Percentiles rank a stretch among this genome's conserved stretches.
Conservation (phyloP, 148 eudicot species). For the Pouteria glomerata region DNA sequence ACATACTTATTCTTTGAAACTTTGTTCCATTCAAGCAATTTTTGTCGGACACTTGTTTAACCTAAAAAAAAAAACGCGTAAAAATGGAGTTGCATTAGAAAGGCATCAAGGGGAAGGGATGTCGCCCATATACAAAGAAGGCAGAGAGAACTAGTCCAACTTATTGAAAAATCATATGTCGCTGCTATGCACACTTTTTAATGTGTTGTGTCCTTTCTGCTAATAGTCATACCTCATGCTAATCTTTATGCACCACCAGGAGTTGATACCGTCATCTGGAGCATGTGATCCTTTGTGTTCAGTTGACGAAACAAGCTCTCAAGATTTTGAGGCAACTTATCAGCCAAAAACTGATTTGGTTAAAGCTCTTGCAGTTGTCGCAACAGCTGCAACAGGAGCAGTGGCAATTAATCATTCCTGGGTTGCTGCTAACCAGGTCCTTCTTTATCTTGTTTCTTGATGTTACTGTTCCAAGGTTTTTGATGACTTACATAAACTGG, state of each 20-base stretch:
- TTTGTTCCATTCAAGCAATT: neutral
- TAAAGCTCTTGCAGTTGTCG: conserved; percentile 76
- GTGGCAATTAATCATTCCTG: conserved; percentile 81
- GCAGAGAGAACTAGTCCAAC: too few species aligned
- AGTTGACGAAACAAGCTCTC: conserved; percentile 70
- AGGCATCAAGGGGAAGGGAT: too few species aligned
- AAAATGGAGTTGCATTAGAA: too few species aligned
- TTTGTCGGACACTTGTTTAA: neutral
- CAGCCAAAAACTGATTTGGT: conserved; percentile 83
- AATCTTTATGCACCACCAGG: conserved; percentile 29
- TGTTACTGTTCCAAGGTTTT: neutral
- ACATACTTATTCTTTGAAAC: neutral
- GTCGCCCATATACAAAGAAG: too few species aligned
- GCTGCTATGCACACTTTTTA: neutral
- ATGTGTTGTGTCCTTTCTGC: neutral
- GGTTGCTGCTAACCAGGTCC: conserved; percentile 97
- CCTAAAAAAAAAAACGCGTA: too few species aligned
- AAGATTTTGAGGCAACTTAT: conserved; percentile 49
- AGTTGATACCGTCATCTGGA: conserved; percentile 40
- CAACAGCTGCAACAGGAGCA: conserved; percentile 72
- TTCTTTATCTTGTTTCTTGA: neutral
- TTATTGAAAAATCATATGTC: neutral
- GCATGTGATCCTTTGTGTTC: conserved; percentile 91
- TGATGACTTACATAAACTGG: neutral
- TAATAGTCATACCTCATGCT: neutral